phyloP scores from a whole-genome alignment of 768 basidiomycete species.

The Boletus huronensis region DNA sequence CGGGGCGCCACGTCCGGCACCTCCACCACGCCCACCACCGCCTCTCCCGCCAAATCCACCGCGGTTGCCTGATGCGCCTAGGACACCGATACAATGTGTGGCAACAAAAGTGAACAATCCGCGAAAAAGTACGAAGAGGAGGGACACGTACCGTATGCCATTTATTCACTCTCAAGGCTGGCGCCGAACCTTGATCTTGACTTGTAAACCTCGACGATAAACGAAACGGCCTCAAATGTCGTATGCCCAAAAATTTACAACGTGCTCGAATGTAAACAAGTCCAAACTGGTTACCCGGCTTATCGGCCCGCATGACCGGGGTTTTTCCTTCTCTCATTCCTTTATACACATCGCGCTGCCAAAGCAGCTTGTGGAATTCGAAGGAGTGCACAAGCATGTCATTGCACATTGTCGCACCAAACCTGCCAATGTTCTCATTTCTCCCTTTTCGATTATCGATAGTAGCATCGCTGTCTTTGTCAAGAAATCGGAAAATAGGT shows the following conservation, averaged over 20 bases:
- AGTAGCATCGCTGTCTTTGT: background rate
- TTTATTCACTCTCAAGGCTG: conserved; percentile 20
- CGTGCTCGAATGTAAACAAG: conserved; percentile 8
- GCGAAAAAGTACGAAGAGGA: background rate
- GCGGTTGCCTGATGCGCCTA: conserved; percentile 68
- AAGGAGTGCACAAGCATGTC: background rate
- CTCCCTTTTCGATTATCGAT: background rate
- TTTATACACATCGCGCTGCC: background rate
- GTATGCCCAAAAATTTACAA: conserved; percentile 12
- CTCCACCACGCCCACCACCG: conserved; percentile 38
- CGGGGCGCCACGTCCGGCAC: conserved; percentile 37
- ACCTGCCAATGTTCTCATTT: background rate
- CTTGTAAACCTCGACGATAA: background rate
- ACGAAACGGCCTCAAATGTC: background rate
- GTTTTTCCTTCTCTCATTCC: background rate
- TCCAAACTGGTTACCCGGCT: conserved; percentile 2
- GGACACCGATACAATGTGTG: background rate
- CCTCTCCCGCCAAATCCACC: conserved; percentile 59
- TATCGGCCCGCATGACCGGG: background rate
- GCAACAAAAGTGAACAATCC: background rate
- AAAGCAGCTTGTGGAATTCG: background rate
- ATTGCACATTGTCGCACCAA: background rate
- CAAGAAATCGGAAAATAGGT: too few relatives aligned
- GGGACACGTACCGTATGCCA: conserved; percentile 34
- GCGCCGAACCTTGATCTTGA: conserved; percentile 14